These are phyloP conservation scores for Sphaerobolus stellatus DNA, from an alignment of 1,284 basidiomycete genomes.

Conservation along the genomic window DNA sequence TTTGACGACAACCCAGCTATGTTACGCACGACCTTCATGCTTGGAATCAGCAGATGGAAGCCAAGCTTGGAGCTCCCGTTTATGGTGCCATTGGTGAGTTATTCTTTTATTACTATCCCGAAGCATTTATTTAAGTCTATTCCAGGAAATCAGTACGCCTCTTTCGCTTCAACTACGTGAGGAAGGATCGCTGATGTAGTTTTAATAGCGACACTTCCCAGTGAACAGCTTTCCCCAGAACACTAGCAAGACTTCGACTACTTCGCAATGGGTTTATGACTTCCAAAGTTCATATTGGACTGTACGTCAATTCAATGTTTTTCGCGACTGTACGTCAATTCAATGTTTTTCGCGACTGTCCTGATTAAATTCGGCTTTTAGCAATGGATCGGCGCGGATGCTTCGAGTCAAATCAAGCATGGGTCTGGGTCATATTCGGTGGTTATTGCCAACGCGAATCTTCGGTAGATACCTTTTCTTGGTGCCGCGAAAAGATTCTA, in stretches of 20 bases:
- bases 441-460: conserved; percentile 41
- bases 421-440: conserved; percentile 51
- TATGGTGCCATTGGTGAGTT: conserved; percentile 46
- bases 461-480: no score
- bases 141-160: conserved; percentile 50
- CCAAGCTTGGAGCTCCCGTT: conserved; percentile 38
- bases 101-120: background rate
- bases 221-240: conserved; percentile 49
- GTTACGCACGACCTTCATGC: conserved; percentile 40
- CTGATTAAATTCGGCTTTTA: no score
- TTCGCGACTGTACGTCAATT: conserved; percentile 34
- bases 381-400: conserved; percentile 42
- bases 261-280: conserved; percentile 50
- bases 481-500: no score
- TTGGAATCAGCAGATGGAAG: conserved; percentile 46
- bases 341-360: no score
- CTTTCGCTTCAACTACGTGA: background rate
- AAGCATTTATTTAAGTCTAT: no score
- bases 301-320: conserved; percentile 30
- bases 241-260: conserved; percentile 32
- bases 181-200: background rate
- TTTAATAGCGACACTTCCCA: conserved; percentile 44
- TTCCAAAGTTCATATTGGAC: conserved; percentile 46
- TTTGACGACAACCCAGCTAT: conserved; percentile 28
- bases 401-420: conserved; percentile 41